phyloP scores from a whole-genome alignment of 208 protist species.

The Angomonas ambiguus region DNA sequence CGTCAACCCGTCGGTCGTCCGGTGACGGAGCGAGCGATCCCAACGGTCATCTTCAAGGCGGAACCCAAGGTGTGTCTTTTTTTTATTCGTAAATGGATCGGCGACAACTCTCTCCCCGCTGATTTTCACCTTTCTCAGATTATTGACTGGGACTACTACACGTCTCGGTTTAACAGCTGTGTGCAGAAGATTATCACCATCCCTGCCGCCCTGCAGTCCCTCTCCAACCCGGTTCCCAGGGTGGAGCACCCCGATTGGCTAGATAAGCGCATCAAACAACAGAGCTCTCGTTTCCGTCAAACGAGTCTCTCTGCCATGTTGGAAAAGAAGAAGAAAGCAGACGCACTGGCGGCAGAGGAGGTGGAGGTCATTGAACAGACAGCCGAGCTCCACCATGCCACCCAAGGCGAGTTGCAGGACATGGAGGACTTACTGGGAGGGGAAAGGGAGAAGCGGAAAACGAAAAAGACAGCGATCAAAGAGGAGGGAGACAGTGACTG shows the following conservation, averaged over 20 bases:
- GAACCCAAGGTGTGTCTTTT: slow-evolving; percentile 82
- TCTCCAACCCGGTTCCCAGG: slow-evolving; percentile 97
- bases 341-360: not conserved
- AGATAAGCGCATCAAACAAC: slow-evolving; percentile 82
- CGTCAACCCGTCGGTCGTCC: slow-evolving; percentile 92
- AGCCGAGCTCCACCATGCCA: not conserved
- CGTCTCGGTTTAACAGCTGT: slow-evolving; percentile 90
- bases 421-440: slow-evolving; percentile 52
- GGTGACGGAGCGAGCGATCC: slow-evolving; percentile 98
- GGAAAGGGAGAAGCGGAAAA: not conserved
- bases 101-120: slow-evolving; percentile 53
- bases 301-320: slow-evolving; percentile 63
- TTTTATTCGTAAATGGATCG: slow-evolving; percentile 96
- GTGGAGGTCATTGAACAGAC: not conserved
- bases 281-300: slow-evolving; percentile 76
- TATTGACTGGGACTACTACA: slow-evolving; percentile 99
- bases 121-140: slow-evolving; percentile 84
- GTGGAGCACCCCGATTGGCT: slow-evolving; percentile 98
- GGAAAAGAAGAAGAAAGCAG: slow-evolving; percentile 10
- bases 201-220: slow-evolving; percentile 96
- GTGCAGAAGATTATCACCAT: slow-evolving; percentile 99
- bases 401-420: slow-evolving; percentile 22
- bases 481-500: slow-evolving; percentile 18
- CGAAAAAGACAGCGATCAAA: not conserved
- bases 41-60: slow-evolving; percentile 96